A percentile compares a stretch with the other conserved stretches of the same genome.
phyloP scores from a whole-genome alignment of 495 filamentous ascomycete species.

The Tetracladium marchalianum region DNA sequence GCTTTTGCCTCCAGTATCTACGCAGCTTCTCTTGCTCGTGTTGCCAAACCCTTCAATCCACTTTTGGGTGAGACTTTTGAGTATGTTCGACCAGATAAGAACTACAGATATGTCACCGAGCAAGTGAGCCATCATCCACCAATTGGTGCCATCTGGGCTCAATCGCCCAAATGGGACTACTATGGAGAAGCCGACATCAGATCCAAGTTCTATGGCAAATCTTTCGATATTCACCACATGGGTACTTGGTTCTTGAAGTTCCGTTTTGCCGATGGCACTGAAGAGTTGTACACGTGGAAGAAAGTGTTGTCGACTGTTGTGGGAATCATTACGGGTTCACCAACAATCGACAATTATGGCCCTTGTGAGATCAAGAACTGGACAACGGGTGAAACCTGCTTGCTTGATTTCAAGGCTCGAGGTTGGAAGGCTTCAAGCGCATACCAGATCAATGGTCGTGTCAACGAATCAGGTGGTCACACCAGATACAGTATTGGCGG shows the following conservation, averaged over 20 bases:
- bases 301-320: slow-evolving; percentile 97
- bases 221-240: slow-evolving; percentile 91
- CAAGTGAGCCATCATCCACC: slow-evolving; percentile 98
- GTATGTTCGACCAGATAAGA: slow-evolving; percentile 89
- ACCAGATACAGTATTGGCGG: slow-evolving; percentile 85
- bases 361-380: slow-evolving; percentile 95
- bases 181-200: slow-evolving; percentile 96
- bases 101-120: slow-evolving; percentile 96
- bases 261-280: slow-evolving; percentile 59
- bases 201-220: slow-evolving; percentile 95
- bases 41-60: slow-evolving; percentile 97
- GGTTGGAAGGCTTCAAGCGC: slow-evolving; percentile 91
- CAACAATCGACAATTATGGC: slow-evolving; percentile 97
- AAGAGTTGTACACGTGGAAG: slow-evolving; percentile 97
- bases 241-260: slow-evolving; percentile 95
- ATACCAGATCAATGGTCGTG: slow-evolving; percentile 77
- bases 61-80: slow-evolving; percentile 95
- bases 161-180: slow-evolving; percentile 92
- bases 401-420: slow-evolving; percentile 89
- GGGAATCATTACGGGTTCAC: slow-evolving; percentile 93
- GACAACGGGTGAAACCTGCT: slow-evolving; percentile 83
- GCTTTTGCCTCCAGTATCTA: slow-evolving; percentile 95
- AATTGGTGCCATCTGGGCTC: slow-evolving; percentile 86
- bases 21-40: slow-evolving; percentile 89
- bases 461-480: slow-evolving; percentile 61